Evolutionary conservation across 495 filamentous ascomycete species (phyloP).

Genomic region (Lentithecium fluviatile): DNA sequence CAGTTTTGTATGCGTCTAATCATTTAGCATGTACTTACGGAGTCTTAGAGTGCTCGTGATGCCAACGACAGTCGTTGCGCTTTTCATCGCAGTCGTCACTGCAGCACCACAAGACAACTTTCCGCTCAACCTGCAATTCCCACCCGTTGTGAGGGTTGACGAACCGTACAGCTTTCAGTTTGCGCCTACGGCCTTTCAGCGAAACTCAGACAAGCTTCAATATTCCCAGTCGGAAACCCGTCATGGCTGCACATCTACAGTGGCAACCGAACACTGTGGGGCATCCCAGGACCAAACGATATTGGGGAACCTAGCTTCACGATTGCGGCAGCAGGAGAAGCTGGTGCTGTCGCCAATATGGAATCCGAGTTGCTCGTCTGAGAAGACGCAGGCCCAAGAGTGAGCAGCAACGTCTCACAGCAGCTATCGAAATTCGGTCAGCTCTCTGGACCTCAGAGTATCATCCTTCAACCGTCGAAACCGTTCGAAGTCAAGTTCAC

Average conservation of each 20-base stretch:
- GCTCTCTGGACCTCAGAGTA: constrained; percentile 34
- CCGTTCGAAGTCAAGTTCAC: constrained; percentile 38
- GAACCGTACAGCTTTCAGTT: constrained; percentile 67
- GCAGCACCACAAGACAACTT: constrained; percentile 58
- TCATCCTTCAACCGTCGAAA: constrained; percentile 32
- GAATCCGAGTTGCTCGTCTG: constrained; percentile 37
- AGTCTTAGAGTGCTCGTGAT: constrained; percentile 1
- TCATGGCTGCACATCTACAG: constrained; percentile 70
- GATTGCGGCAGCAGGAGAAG: constrained; percentile 36
- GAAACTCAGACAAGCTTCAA: constrained; percentile 50
- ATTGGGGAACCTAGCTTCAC: constrained; percentile 55
- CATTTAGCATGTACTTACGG: neutral
- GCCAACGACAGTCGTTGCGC: neutral
- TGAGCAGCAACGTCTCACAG: constrained; percentile 31
- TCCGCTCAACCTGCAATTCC: constrained; percentile 74
- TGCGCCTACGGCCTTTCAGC: constrained; percentile 65
- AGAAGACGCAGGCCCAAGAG: neutral
- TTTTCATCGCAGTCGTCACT: constrained; percentile 33
- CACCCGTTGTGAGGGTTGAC: constrained; percentile 67
- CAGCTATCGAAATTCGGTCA: constrained; percentile 35
- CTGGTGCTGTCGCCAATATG: constrained; percentile 34
- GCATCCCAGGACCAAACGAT: constrained; percentile 60
- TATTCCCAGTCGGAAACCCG: constrained; percentile 61
- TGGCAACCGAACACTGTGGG: constrained; percentile 59
- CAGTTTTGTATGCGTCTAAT: neutral